These are phyloP conservation scores for Candida palmyrensis DNA, from an alignment of 805 yeast species.

Conservation along the genomic window DNA sequence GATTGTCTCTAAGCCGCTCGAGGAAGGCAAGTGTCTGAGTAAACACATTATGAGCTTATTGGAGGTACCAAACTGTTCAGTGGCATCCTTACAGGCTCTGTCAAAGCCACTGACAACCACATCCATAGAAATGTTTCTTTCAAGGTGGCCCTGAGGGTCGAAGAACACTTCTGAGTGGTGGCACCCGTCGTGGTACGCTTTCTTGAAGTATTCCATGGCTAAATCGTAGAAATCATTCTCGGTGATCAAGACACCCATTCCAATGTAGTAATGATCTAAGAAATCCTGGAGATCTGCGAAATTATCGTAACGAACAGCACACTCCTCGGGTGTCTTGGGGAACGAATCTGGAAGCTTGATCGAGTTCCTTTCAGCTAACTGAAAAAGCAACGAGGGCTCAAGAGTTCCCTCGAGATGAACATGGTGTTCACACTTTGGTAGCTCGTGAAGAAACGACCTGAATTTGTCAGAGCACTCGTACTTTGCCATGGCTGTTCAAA, in stretches of 20 bases:
- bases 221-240: conserved; percentile 74
- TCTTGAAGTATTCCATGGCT: conserved; percentile 67
- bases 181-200: conserved; percentile 55
- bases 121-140: conserved; percentile 57
- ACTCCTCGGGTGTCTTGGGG: conserved; percentile 55
- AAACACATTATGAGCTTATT: conserved; percentile 78
- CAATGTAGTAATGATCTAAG: conserved; percentile 72
- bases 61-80: conserved; percentile 53
- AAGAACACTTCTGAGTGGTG: conserved; percentile 73
- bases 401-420: conserved; percentile 80
- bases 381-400: conserved; percentile 68
- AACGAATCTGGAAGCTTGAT: conserved; percentile 56
- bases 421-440: conserved; percentile 88
- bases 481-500: conserved; percentile 4
- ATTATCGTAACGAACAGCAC: conserved; percentile 52
- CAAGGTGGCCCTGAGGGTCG: conserved; percentile 82
- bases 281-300: conserved; percentile 75
- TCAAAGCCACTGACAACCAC: conserved; percentile 61
- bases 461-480: conserved; percentile 23
- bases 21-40: conserved; percentile 67
- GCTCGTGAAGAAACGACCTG: conserved; percentile 50
- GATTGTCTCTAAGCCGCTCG: conserved; percentile 54
- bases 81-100: conserved; percentile 63
- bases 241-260: conserved; percentile 66
- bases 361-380: conserved; percentile 61